Percentiles rank a stretch among this genome's conserved stretches.
Conservation (phyloP, 1,139 yeast genomes). For the Saccharomycopsis hybrid region DNA sequence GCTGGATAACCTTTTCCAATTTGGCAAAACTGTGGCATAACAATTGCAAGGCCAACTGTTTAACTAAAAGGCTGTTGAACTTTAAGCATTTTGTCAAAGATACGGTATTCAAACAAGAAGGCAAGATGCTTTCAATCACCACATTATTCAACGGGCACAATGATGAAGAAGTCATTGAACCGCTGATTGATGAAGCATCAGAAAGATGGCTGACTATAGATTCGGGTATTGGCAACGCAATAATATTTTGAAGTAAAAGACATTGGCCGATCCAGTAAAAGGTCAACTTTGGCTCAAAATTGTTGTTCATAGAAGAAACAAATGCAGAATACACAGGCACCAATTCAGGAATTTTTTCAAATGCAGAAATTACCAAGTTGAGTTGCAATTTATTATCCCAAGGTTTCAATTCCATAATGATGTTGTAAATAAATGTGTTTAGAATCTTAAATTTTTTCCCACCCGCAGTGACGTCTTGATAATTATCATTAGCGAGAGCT, state of each 20-base stretch:
- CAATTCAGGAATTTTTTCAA: slow-evolving; percentile 58
- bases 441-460: slow-evolving; percentile 48
- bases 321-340: slow-evolving; percentile 65
- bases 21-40: slow-evolving; percentile 50
- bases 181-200: background rate
- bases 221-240: slow-evolving; percentile 48
- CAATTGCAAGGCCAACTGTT: slow-evolving; percentile 60
- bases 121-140: slow-evolving; percentile 53
- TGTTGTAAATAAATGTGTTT: slow-evolving; percentile 60
- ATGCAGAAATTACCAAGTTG: slow-evolving; percentile 45
- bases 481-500: slow-evolving; percentile 19
- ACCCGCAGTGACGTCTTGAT: slow-evolving; percentile 31
- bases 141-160: slow-evolving; percentile 26
- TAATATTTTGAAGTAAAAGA: slow-evolving; percentile 50
- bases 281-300: slow-evolving; percentile 64
- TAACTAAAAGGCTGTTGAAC: slow-evolving; percentile 48
- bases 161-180: background rate
- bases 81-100: slow-evolving; percentile 55
- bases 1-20: slow-evolving; percentile 34
- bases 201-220: slow-evolving; percentile 20
- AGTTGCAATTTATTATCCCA: slow-evolving; percentile 70
- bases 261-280: slow-evolving; percentile 82
- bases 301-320: slow-evolving; percentile 49
- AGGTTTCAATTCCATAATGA: slow-evolving; percentile 66
- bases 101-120: slow-evolving; percentile 56